Percentiles rank a stretch among this genome's conserved stretches.
Evolutionary conservation across 2,329 filamentous ascomycete species (phyloP).

Genomic region (Helotiales sp.): DNA sequence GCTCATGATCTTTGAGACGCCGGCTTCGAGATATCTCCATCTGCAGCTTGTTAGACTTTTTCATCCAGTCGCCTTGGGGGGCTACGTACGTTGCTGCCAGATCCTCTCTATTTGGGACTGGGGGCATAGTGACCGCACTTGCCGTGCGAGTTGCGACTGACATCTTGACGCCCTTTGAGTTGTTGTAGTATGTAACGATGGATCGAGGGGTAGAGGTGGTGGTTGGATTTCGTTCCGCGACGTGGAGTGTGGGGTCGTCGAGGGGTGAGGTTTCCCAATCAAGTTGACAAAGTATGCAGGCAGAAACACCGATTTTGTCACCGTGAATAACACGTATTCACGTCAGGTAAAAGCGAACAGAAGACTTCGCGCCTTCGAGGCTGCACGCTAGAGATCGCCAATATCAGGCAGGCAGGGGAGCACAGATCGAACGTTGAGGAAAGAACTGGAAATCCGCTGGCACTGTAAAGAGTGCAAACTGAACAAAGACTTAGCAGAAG

Average conservation of each 20-base stretch:
- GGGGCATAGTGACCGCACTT: constrained; percentile 51
- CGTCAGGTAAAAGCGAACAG: neutral
- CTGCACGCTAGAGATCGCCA: constrained; percentile 4
- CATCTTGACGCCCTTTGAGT: neutral
- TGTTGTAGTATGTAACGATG: neutral
- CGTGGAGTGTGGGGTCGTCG: constrained; percentile 4
- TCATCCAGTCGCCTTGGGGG: neutral
- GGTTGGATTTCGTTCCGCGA: neutral
- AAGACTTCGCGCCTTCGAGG: constrained; percentile 9
- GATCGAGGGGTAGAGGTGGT: neutral
- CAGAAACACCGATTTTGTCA: neutral
- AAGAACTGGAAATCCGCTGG: neutral
- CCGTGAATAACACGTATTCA: neutral
- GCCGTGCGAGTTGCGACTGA: neutral
- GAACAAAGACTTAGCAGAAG: neutral
- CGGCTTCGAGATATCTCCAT: constrained; percentile 87
- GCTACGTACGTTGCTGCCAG: constrained; percentile 63
- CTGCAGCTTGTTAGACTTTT: constrained; percentile 51
- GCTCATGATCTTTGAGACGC: constrained; percentile 92
- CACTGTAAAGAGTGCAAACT: neutral
- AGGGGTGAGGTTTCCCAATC: constrained; percentile 2
- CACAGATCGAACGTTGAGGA: neutral
- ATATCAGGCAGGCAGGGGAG: constrained; percentile 2
- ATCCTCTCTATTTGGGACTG: constrained; percentile 65
- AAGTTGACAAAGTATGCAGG: neutral